A percentile compares a stretch with the other conserved stretches of the same genome.
phyloP scores from a whole-genome alignment of 2,329 filamentous ascomycete genomes.

The Ophiocordyceps sinensis region DNA sequence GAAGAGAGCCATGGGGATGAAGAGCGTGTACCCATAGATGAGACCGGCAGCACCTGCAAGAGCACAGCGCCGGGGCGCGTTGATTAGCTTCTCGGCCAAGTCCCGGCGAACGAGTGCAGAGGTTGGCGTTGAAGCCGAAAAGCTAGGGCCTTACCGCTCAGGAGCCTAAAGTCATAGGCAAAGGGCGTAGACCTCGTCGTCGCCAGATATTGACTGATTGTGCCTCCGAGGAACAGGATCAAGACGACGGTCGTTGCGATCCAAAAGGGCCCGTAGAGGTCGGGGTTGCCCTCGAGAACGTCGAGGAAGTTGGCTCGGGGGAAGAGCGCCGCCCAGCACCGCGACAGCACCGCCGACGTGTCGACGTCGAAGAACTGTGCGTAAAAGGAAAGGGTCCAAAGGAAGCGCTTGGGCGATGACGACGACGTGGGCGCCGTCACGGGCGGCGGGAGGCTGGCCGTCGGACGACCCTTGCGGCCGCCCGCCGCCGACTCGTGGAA shows the following conservation, averaged over 20 bases:
- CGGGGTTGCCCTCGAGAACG: conserved; percentile 89
- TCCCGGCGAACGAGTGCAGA: too few species aligned
- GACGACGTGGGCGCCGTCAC: conserved; percentile 33
- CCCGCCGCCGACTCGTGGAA: conserved; percentile 48
- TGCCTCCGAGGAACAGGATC: conserved; percentile 88
- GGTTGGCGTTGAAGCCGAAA: background rate
- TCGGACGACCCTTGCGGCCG: conserved; percentile 31
- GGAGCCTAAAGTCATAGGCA: conserved; percentile 76
- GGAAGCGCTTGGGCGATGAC: conserved; percentile 60
- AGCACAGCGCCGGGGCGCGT: too few species aligned
- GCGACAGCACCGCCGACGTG: conserved; percentile 72
- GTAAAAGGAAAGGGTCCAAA: conserved; percentile 91
- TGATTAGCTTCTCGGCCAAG: too few species aligned
- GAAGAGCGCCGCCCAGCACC: conserved; percentile 80
- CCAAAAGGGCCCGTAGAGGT: conserved; percentile 96
- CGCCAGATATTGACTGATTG: conserved; percentile 81
- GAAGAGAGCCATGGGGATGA: conserved; percentile 78
- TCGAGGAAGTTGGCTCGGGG: conserved; percentile 93
- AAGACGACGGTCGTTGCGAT: conserved; percentile 95
- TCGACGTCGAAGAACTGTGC: conserved; percentile 98
- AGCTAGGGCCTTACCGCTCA: conserved; percentile 52
- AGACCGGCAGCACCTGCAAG: conserved; percentile 64
- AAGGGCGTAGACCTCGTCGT: conserved; percentile 57
- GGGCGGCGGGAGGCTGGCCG: conserved; percentile 40
- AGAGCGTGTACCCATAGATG: conserved; percentile 85